A percentile compares a stretch with the other conserved stretches of the same genome.
Conservation (phyloP, 768 basidiomycete species). For the Boletus barrowsii region DNA sequence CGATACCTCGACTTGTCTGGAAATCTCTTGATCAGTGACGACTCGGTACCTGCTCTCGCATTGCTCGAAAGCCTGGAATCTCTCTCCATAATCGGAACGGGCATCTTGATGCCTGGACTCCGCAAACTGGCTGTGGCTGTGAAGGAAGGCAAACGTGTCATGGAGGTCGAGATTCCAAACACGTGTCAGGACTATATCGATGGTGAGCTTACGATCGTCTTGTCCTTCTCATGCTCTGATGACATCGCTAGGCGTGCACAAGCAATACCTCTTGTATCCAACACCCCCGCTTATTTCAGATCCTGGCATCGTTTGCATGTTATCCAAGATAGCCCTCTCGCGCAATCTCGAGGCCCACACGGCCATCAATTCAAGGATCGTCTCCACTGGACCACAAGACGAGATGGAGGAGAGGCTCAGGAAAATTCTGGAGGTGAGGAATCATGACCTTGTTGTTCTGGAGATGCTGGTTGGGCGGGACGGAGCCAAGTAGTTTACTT, state of each 20-base stretch:
- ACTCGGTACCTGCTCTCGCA: conserved; percentile 52
- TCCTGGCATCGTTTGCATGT: conserved; percentile 37
- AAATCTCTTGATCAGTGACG: conserved; percentile 55
- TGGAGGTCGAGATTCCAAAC: conserved; percentile 53
- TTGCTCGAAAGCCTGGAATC: conserved; percentile 45
- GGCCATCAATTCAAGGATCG: conserved; percentile 42
- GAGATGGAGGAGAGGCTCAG: conserved; percentile 50
- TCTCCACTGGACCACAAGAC: conserved; percentile 40
- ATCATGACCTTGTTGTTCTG: conserved; percentile 50
- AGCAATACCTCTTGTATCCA: conserved; percentile 46
- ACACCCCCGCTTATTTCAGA: conserved; percentile 48
- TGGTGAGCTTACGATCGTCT: conserved; percentile 35
- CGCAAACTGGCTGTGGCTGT: conserved; percentile 45
- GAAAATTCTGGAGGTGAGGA: conserved; percentile 44
- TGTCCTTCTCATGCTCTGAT: background rate
- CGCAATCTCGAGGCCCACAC: conserved; percentile 60
- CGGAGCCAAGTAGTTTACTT: no score
- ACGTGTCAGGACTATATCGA: conserved; percentile 49
- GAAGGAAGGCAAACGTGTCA: conserved; percentile 28
- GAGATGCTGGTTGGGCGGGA: conserved; percentile 36
- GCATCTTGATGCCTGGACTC: conserved; percentile 55
- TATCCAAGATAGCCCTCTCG: conserved; percentile 48
- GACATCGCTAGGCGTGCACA: conserved; percentile 39
- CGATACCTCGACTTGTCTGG: conserved; percentile 47
- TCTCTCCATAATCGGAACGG: conserved; percentile 53